Evolutionary conservation across 306 rosid genomes (phyloP), one percentile per base, ranked within the genome.

Genomic region (Adenanthera pavonina): DNA sequence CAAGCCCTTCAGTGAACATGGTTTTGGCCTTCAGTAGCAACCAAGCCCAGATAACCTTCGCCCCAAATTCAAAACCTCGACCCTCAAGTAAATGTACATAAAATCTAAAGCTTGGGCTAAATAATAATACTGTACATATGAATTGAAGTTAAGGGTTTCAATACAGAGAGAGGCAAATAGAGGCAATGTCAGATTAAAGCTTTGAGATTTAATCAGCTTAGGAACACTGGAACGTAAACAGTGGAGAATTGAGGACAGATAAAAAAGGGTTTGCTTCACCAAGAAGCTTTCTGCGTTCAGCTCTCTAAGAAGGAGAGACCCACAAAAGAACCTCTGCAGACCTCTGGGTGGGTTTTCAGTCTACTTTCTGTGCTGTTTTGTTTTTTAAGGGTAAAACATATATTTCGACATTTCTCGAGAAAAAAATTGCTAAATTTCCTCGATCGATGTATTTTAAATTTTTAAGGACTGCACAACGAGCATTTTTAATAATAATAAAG

Each of bases 1-100:
- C 98, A 12, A 92, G 96, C 6, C 99, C 98, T 82, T 93, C 86
- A 2, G 99, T 93, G 82, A 95, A 93, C 99, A 95, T 93, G 10
- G 56, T 78, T 83, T 77, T 84, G 61, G 80, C 91, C 89, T 89
- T 77, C 72, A 73, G 6, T 10, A 59, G 72, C 41, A 74, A 49
- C 56, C 17, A 71, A 72, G 75, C 72, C 79, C 53, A 81, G 77
- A 60, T 13, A 80, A 2, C 64, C 64, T 57, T 57, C 2, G 64
- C 64, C 8, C 64, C 34, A 79, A 66, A 36, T 17, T 41, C 33
- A 41, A 54, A 43, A 41, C 36, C 54, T 69, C 53, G 54, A 48
- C 43, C 85, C 25, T 14, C 59, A 7, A 47, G 59, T n/a, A 71
- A 71, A 48, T 2, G 40, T 8, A 14, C 19, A 48, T 25, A 12